phyloP scores from a whole-genome alignment of 2,329 filamentous ascomycete genomes.

The Colletotrichum sp. region DNA sequence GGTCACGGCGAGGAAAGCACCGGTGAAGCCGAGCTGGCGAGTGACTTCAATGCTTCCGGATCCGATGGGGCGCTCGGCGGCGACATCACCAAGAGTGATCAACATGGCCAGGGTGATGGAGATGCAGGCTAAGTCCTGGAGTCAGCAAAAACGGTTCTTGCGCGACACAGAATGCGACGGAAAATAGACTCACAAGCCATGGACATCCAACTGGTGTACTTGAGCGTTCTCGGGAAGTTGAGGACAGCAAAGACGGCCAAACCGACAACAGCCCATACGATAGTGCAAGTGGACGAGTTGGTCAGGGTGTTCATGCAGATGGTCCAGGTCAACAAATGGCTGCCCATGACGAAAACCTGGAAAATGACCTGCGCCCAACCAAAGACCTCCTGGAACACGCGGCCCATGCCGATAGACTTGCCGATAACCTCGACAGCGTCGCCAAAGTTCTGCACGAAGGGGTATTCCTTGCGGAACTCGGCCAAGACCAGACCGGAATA shows the following conservation, averaged over 20 bases:
- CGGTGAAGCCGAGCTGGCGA: constrained; percentile 48
- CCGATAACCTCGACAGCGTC: constrained; percentile 67
- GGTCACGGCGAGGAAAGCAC: constrained; percentile 61
- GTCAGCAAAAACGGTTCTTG: background rate
- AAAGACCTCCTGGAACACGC: constrained; percentile 62
- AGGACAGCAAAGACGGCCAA: constrained; percentile 62
- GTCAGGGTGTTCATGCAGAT: constrained; percentile 72
- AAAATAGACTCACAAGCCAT: constrained; percentile 49
- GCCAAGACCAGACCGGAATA: constrained; percentile 60
- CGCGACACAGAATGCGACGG: background rate
- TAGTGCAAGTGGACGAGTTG: constrained; percentile 63
- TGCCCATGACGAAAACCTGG: constrained; percentile 71
- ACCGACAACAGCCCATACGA: constrained; percentile 67
- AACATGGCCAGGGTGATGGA: constrained; percentile 68
- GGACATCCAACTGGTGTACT: constrained; percentile 66
- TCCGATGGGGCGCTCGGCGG: constrained; percentile 46
- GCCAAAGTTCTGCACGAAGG: constrained; percentile 70
- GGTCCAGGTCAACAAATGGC: constrained; percentile 71
- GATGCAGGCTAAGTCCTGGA: constrained; percentile 47
- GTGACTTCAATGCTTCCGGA: constrained; percentile 35
- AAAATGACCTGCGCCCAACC: constrained; percentile 65
- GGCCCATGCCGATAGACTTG: constrained; percentile 50
- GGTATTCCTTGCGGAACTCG: constrained; percentile 75
- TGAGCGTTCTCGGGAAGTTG: constrained; percentile 66
- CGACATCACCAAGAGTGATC: constrained; percentile 68